Evolutionary conservation across 1,284 basidiomycete species (phyloP).

Genomic region (Veloboletus limbatus): DNA sequence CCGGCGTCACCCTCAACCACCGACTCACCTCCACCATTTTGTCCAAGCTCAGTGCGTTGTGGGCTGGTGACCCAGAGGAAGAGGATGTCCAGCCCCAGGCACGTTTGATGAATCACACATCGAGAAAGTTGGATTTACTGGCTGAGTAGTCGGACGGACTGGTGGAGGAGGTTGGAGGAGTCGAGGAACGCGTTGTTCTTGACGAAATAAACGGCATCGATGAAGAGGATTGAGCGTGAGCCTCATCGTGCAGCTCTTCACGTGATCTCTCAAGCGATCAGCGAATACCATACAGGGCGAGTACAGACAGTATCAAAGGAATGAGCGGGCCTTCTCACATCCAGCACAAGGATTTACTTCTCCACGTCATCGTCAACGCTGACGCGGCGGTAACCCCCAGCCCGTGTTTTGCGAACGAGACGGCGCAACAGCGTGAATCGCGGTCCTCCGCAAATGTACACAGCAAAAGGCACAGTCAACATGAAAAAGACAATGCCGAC

Average conservation of each 20-base stretch:
- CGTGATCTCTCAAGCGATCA: too few relatives aligned
- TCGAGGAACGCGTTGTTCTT: constrained; percentile 57
- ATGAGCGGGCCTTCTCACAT: neutral
- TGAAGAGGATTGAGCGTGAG: constrained; percentile 41
- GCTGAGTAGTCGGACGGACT: constrained; percentile 82
- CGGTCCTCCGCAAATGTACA: constrained; percentile 59
- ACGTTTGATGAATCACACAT: constrained; percentile 85
- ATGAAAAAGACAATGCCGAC: constrained; percentile 44
- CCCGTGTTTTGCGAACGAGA: constrained; percentile 32
- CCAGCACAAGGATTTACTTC: constrained; percentile 36
- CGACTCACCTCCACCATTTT: too few relatives aligned
- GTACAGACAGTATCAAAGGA: constrained; percentile 2
- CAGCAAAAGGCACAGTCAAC: constrained; percentile 44
- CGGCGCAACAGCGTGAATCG: constrained; percentile 40
- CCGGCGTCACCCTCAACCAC: too few relatives aligned
- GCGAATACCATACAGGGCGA: too few relatives aligned
- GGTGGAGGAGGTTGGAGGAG: constrained; percentile 69
- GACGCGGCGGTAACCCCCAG: constrained; percentile 48
- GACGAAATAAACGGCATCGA: constrained; percentile 55
- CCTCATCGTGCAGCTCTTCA: too few relatives aligned
- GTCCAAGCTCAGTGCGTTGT: too few relatives aligned
- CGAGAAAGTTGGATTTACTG: constrained; percentile 78
- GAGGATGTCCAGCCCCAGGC: constrained; percentile 91
- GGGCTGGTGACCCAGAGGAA: constrained; percentile 56
- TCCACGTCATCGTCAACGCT: constrained; percentile 47